Conservation (phyloP, 768 basidiomycete species). For the Phaffia australis region DNA sequence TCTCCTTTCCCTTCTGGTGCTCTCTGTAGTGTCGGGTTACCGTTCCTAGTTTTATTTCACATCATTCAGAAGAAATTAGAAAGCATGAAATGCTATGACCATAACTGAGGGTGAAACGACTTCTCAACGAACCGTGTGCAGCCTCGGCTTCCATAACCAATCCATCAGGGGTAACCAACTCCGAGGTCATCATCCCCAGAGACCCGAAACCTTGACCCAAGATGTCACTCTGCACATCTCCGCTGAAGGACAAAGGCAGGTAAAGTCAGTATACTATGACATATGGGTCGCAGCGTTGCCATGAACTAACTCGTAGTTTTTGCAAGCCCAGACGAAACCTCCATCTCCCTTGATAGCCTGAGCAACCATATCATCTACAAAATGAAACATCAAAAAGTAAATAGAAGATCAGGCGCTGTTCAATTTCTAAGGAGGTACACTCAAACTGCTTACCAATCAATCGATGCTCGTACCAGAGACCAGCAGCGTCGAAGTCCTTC, state of each 20-base stretch:
- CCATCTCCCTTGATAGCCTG: slow-evolving; percentile 94
- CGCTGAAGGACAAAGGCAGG: background rate
- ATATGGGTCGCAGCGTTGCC: background rate
- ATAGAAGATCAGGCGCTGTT: background rate
- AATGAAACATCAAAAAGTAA: background rate
- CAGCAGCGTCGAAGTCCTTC: slow-evolving; percentile 53
- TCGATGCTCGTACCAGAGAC: slow-evolving; percentile 89
- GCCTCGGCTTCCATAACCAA: slow-evolving; percentile 88
- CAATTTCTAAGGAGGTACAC: background rate
- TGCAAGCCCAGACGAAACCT: slow-evolving; percentile 69
- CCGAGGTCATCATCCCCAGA: slow-evolving; percentile 92
- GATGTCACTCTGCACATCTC: slow-evolving; percentile 65
- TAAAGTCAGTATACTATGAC: background rate
- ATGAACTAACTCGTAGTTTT: slow-evolving; percentile 45
- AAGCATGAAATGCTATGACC: no score
- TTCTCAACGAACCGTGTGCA: slow-evolving; percentile 57
- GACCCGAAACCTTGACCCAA: slow-evolving; percentile 95
- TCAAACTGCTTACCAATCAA: slow-evolving; percentile 35
- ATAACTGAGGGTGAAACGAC: background rate
- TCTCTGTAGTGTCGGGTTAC: slow-evolving; percentile 96
- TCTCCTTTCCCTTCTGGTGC: slow-evolving; percentile 88
- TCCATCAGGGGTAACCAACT: slow-evolving; percentile 84
- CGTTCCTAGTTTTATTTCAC: slow-evolving; percentile 45
- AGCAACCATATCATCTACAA: slow-evolving; percentile 66
- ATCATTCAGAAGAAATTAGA: background rate